These are phyloP conservation scores for Colletotrichum endophyticum DNA, from an alignment of 2,329 filamentous ascomycete genomes.

Conservation along the genomic window DNA sequence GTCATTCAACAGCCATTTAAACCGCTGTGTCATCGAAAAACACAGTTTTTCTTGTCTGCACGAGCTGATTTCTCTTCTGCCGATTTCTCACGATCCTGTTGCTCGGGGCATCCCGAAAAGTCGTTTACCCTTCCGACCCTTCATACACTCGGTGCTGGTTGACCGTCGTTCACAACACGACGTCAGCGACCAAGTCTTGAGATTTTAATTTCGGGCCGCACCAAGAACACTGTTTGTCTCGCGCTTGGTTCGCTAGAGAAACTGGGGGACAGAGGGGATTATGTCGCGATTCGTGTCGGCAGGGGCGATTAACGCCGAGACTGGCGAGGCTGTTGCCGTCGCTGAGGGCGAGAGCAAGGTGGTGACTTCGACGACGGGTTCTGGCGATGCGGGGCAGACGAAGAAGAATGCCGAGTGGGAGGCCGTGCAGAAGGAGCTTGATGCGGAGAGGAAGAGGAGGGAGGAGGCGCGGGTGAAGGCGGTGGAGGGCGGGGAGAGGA, in stretches of 20 bases:
- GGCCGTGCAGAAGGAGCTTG: conserved; percentile 67
- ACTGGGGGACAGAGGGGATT: too few relatives aligned
- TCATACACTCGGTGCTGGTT: not conserved
- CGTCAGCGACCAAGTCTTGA: not conserved
- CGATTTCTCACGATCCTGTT: too few relatives aligned
- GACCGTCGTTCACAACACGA: not conserved
- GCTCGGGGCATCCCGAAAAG: too few relatives aligned
- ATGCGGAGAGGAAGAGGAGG: conserved; percentile 60
- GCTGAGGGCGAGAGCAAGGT: conserved; percentile 22
- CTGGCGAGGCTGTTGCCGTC: conserved; percentile 24
- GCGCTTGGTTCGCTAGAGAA: too few relatives aligned
- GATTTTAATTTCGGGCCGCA: too few relatives aligned
- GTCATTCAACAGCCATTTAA: not conserved
- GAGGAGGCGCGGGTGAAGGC: conserved; percentile 52
- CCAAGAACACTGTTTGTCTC: too few relatives aligned
- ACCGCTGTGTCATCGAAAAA: not conserved
- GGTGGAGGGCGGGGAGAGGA: conserved; percentile 57
- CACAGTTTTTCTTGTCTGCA: too few relatives aligned
- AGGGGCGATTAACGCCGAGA: conserved; percentile 51
- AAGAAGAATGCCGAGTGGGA: conserved; percentile 60
- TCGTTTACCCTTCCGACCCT: not conserved
- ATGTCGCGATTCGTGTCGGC: conserved; percentile 60
- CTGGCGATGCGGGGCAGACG: conserved; percentile 10
- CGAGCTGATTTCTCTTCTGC: too few relatives aligned
- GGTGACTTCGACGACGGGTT: conserved; percentile 25